phyloP scores from a whole-genome alignment of 306 rosid genomes.

The Casuarina cunninghamiana region DNA sequence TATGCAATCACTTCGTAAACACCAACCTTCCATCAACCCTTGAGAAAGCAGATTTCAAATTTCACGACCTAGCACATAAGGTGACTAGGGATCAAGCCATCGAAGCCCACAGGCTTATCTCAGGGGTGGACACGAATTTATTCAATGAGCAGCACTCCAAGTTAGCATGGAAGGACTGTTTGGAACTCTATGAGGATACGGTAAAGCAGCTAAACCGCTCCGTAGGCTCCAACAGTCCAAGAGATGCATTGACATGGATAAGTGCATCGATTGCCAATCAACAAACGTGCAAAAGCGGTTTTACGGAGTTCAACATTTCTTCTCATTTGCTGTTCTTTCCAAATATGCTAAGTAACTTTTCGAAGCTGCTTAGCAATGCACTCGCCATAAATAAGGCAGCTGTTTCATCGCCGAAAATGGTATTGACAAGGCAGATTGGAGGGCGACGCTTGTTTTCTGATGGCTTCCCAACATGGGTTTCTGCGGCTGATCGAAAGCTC shows the following conservation, averaged over 20 bases:
- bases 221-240: slow-evolving; percentile 26
- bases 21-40: slow-evolving; percentile 39
- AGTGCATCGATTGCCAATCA: slow-evolving; percentile 79
- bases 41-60: slow-evolving; percentile 20
- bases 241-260: slow-evolving; percentile 58
- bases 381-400: slow-evolving; percentile 45
- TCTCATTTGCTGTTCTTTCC: slow-evolving; percentile 47
- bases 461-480: slow-evolving; percentile 57
- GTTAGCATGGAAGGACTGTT: slow-evolving; percentile 70
- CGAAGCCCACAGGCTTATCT: slow-evolving; percentile 51
- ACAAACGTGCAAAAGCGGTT: slow-evolving; percentile 76
- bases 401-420: no score
- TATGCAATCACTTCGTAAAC: slow-evolving; percentile 50
- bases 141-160: slow-evolving; percentile 35
- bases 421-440: no score
- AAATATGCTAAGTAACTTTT: slow-evolving; percentile 51
- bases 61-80: slow-evolving; percentile 47
- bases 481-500: slow-evolving; percentile 49
- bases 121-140: slow-evolving; percentile 40
- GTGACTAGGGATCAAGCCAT: slow-evolving; percentile 69
- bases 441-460: slow-evolving; percentile 42
- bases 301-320: slow-evolving; percentile 45
- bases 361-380: slow-evolving; percentile 71
- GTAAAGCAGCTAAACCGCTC: slow-evolving; percentile 59
- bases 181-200: slow-evolving; percentile 70